Base-by-base conservation (phyloP, 306 rosid genomes). In the Cicer chorassanicum region DNA sequence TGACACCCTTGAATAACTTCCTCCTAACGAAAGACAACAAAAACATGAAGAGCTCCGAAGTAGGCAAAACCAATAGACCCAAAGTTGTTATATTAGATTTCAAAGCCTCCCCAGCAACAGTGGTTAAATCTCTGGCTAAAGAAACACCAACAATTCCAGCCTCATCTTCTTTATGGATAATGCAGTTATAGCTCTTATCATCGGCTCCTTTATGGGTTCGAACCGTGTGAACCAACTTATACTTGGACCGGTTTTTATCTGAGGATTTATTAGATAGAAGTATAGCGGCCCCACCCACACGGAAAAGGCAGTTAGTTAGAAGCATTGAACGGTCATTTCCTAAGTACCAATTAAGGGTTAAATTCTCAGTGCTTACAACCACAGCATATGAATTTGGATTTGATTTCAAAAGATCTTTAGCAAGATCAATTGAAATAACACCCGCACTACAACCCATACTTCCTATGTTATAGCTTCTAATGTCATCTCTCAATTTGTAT, bases 381-480 rank as follows among this genome's bases (percentile, higher is more conserved):
- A 94, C 77, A 0, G 97, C 97, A 43, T 84, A 83, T 0, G 97
- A 80, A 44, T 87, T 87, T 0, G 96, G 91, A 66, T 87, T 87
- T 0, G 96, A 93, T 41, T 72, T 77, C 0, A 94, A 74, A 19
- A 91, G 87, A 34, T 90, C 90, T n/a, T 84, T 91, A 0, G 97
- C 96, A 0, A 94, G 81, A 59, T 90, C 92, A 12, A 94, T 70
- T 15, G 98, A 88, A 53, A 91, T 94, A 0, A 90, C 40, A 1
- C 98, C 92, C 0, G 98, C 98, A 62, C 96, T 90, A 66, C 98
- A 94, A 1, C 98, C 98, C 98, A 94, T 91, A 0, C 97, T 95
- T 0, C 97, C 92, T 0, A 94, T 95, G 50, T 90, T 94, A 87
- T 72, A 94, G 84, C 91, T 83, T 13, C 86, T 90, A 1, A 94